Conservation (phyloP, 257 asterid genomes). For the Verbascum thapsus region DNA sequence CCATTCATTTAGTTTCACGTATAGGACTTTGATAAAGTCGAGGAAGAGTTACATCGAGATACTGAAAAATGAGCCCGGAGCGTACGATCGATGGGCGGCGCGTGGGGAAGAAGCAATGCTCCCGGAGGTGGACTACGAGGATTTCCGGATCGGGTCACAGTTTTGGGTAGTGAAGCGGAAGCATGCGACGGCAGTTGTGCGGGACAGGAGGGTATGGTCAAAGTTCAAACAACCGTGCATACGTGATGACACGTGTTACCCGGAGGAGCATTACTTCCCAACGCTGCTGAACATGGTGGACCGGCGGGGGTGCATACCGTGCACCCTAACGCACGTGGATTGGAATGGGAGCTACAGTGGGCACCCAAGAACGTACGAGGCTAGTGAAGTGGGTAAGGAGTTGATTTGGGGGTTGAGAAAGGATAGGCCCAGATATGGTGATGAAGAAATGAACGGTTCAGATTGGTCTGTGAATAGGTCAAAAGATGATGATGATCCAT, state of each 20-base stretch:
- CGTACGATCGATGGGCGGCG: conserved; percentile 75
- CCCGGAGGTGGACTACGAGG: conserved; percentile 59
- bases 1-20: conserved; percentile 60
- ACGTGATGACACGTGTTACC: conserved; percentile 62
- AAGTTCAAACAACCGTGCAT: conserved; percentile 69
- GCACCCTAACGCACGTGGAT: conserved; percentile 79
- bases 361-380: conserved; percentile 61
- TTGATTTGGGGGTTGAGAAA: conserved; percentile 39
- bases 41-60: conserved; percentile 63
- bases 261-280: conserved; percentile 86
- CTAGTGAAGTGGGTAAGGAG: conserved; percentile 50
- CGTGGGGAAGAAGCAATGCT: conserved; percentile 72
- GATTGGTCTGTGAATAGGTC: conserved; percentile 32
- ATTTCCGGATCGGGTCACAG: conserved; percentile 87
- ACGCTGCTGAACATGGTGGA: conserved; percentile 73
- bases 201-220: conserved; percentile 64
- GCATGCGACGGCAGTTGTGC: conserved; percentile 59
- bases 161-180: conserved; percentile 59
- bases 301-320: conserved; percentile 60
- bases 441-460: conserved; percentile 33
- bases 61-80: conserved; percentile 58
- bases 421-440: conserved; percentile 62
- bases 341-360: conserved; percentile 58
- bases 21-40: conserved; percentile 35
- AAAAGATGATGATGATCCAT: conserved; percentile 58